Percentiles rank a stretch among this genome's conserved stretches.
Conservation (phyloP, 2,329 filamentous ascomycete species). For the Scolecobasidium constrictum region DNA sequence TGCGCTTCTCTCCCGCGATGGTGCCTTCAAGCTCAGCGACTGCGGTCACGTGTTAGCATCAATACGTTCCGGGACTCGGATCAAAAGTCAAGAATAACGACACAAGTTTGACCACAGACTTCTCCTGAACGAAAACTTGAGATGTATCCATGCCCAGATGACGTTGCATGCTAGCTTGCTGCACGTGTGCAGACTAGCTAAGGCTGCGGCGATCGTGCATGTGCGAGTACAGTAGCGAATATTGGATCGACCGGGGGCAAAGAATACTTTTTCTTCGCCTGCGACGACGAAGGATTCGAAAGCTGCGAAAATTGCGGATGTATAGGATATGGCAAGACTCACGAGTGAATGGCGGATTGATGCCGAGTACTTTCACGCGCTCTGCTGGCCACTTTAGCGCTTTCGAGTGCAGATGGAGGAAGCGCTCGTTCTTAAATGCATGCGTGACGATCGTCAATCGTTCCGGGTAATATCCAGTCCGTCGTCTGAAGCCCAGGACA, state of each 20-base stretch:
- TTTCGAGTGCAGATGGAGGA: constrained; percentile 26
- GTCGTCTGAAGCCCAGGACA: constrained; percentile 43
- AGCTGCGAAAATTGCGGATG: too few relatives aligned
- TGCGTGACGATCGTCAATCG: constrained; percentile 34
- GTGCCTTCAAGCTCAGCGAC: constrained; percentile 2
- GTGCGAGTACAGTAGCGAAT: too few relatives aligned
- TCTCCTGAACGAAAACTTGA: not conserved
- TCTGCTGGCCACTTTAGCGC: constrained; percentile 32
- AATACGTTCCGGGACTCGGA: not conserved
- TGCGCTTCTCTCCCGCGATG: constrained; percentile 3
- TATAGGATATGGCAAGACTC: too few relatives aligned
- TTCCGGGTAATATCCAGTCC: constrained; percentile 28
- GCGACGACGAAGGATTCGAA: too few relatives aligned
- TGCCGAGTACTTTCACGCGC: constrained; percentile 30
- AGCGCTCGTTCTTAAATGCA: constrained; percentile 35
- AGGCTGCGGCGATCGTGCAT: not conserved
- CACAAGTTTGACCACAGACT: not conserved
- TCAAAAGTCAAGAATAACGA: not conserved
- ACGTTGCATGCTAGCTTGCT: not conserved
- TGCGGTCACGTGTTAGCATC: not conserved
- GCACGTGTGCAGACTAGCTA: not conserved
- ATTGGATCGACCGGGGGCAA: too few relatives aligned
- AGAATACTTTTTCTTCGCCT: too few relatives aligned
- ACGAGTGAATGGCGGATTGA: constrained; percentile 35
- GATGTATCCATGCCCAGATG: not conserved